Base-by-base conservation (phyloP, 2,329 filamentous ascomycete species). In the Cladosporium colombiae region DNA sequence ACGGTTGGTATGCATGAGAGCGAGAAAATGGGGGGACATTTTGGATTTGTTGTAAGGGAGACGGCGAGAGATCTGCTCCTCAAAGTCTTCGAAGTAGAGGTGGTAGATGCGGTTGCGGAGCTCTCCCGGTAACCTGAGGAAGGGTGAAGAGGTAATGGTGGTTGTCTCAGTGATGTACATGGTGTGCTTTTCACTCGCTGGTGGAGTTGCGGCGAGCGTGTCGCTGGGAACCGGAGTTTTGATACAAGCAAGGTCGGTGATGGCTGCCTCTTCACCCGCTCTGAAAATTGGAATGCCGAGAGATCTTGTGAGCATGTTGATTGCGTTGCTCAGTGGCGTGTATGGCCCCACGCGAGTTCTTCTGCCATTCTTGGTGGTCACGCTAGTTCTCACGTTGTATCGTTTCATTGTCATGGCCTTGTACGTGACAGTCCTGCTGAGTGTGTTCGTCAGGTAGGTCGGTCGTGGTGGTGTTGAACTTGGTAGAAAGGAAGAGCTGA, bases 41-140 rank as follows among this genome's bases (percentile, higher is more conserved):
- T 5, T 35, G 8, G 25, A 14, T 14, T 27, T 27, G 25, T 16
- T 27, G 50, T 27, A 53, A 25, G 27, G 7, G 25, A 31, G 6
- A 31, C 23, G 25, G 14, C 23, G 13, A 18, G 5, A 10, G 25
- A 29, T 53, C 50, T 53, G 25, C 27, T 53, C 50, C 1, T 27
- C 31, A n/a, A 56, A 33, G 10, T 7, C 29, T 18, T 60, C 37
- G 58, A 61, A 61, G 27, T 61, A 61, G 40, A 14, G 11, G 18
- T 29, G 40, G 29, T 50, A 61, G 10, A 61, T 61, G 3, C 29
- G 44, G 58, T 50, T 49, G 27, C 58, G 27, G 14, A 61, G 18
- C 44, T 61, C 58, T 29, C 40, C 58, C 3, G 58, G 58, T 18
- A 61, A n/a, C n/a, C 11, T 53, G 14, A n/a, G 6, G 25, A 31